Conservation (phyloP, 2,329 filamentous ascomycete species). For the Ophiocordyceps australis region DNA sequence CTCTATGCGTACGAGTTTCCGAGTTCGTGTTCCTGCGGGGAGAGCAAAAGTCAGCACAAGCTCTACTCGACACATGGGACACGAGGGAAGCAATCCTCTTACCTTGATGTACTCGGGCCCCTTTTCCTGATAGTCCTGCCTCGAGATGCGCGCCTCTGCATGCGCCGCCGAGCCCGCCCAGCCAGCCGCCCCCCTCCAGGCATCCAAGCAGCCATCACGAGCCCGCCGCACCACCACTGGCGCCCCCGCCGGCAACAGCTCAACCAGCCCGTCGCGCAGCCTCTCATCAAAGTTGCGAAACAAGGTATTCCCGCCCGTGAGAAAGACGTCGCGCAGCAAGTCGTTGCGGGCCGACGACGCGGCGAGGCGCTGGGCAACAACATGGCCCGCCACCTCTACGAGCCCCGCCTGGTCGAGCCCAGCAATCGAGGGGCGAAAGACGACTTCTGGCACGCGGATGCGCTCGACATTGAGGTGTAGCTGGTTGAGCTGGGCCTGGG, state of each 20-base stretch:
- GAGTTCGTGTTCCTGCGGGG: constrained; percentile 41
- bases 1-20: constrained; percentile 38
- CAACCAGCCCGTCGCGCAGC: constrained; percentile 51
- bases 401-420: constrained; percentile 87
- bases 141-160: constrained; percentile 49
- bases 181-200: constrained; percentile 80
- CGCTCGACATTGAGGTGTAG: constrained; percentile 93
- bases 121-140: constrained; percentile 79
- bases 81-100: constrained; percentile 7
- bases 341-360: constrained; percentile 38
- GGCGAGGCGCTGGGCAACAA: constrained; percentile 65
- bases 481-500: constrained; percentile 65
- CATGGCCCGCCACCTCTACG: constrained; percentile 79
- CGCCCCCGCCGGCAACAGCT: constrained; percentile 51
- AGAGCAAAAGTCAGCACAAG: neutral
- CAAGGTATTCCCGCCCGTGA: constrained; percentile 84
- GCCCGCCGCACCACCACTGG: constrained; percentile 57
- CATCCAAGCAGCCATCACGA: constrained; percentile 61
- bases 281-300: constrained; percentile 79
- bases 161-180: constrained; percentile 53
- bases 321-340: constrained; percentile 72
- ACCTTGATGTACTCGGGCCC: constrained; percentile 88
- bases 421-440: constrained; percentile 84
- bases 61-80: constrained; percentile 1
- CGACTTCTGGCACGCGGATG: constrained; percentile 81